These are phyloP conservation scores for Agrocybe chaxingu DNA, from an alignment of 768 basidiomycete species.

Conservation along the genomic window DNA sequence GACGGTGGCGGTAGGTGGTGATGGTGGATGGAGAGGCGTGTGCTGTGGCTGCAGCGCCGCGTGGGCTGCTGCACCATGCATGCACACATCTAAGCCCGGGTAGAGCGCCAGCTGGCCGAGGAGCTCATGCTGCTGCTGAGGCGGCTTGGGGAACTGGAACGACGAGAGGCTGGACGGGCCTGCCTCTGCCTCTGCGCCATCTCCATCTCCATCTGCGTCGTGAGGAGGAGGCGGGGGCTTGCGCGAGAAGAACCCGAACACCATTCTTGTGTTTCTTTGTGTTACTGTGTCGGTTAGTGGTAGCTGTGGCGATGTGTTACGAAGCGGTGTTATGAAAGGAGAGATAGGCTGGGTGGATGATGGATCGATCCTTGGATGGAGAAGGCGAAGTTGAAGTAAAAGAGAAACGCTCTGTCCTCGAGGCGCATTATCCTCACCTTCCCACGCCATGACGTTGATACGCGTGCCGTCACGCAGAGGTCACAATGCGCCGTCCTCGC, in stretches of 20 bases:
- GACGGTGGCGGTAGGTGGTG: constrained; percentile 9
- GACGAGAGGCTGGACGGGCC: too few relatives aligned
- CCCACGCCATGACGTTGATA: constrained; percentile 3
- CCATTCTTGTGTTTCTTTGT: constrained; percentile 20
- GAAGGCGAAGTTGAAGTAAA: not conserved
- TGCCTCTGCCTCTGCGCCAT: too few relatives aligned
- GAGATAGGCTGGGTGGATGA: not conserved
- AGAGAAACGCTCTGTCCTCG: constrained; percentile 10
- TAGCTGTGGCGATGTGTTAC: not conserved
- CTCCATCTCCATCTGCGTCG: too few relatives aligned
- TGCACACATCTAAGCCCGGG: constrained; percentile 38
- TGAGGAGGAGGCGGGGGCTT: constrained; percentile 21
- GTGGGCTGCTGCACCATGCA: constrained; percentile 7
- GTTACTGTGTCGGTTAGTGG: not conserved
- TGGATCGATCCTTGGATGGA: not conserved
- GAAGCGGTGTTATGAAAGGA: not conserved
- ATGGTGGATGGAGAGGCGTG: constrained; percentile 4
- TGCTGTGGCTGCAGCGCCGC: not conserved
- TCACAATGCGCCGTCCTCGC: not conserved
- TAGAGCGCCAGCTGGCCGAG: constrained; percentile 54
- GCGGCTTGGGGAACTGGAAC: not conserved
- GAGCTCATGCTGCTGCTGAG: constrained; percentile 26
- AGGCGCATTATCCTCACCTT: constrained; percentile 7
- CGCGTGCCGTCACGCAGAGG: not conserved
- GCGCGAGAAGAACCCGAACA: constrained; percentile 39